Base-by-base conservation (phyloP, 2,329 filamentous ascomycete genomes). In the Aspergillus puulaauensis region DNA sequence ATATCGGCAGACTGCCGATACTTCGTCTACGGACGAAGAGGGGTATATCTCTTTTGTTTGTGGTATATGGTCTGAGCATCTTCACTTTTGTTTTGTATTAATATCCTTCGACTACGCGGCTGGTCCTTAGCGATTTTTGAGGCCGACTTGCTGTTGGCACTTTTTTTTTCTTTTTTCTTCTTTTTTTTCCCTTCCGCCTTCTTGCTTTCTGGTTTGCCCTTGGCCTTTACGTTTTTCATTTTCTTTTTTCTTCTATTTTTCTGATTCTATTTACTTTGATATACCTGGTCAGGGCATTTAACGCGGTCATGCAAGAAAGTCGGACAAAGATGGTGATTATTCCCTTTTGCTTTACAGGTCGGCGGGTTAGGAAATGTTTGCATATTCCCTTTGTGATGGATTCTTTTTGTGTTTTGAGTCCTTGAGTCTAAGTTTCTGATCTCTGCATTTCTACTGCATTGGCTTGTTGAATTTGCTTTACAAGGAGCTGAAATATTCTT, bases 221-320 rank as follows among this genome's bases (percentile, higher is more conserved):
- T 58, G 58, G 62, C 57, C 52, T 62, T 61, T 64, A 62, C 60
- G 59, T 63, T 62, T 39, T 62, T 58, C 1, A n/a, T 67, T 58
- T 63, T 56, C 52, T 62, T 60, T 63, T 62, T 60, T 60, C 62
- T 62, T 41, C 62, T 57, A 65, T 59, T 62, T 58, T 57, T 61
- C 58, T 64, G 61, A 24, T 61, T 51, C 52, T 56, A 51, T 59
- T 57, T 62, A 59, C 59, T 59, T 59, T 46, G 63, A 57, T 61
- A 63, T 68, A 64, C 62, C 59, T 62, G 61, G 62, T 63, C 62
- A 56, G 62, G 65, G 59, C 52, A 63, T 65, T 69, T 72, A 73
- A 75, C 68, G 73, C 73, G 72, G 67, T 73, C 70, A 74, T 72
- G 73, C 70, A 68, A 71, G 70, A 69, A 70, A 72, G 70, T 70